phyloP scores from a whole-genome alignment of 2,329 filamentous ascomycete genomes.

The Botryosphaeria dothidea region DNA sequence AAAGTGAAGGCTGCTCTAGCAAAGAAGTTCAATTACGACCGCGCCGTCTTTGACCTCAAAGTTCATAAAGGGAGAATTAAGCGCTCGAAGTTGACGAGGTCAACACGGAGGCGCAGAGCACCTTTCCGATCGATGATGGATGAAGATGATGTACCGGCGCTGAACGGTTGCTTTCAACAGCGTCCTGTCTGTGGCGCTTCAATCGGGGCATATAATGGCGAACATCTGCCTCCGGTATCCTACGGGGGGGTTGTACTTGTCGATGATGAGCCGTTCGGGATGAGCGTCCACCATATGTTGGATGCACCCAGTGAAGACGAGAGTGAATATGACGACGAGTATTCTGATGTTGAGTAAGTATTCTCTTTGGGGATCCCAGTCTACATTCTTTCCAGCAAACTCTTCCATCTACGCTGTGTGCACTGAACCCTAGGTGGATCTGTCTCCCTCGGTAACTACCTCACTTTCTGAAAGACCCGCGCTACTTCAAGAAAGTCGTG shows the following conservation, averaged over 20 bases:
- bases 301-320: conserved; percentile 63
- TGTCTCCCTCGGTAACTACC: conserved; percentile 11
- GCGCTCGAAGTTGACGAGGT: conserved; percentile 54
- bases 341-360: conserved; percentile 17
- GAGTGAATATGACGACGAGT: conserved; percentile 41
- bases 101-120: conserved; percentile 31
- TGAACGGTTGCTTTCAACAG: conserved; percentile 77
- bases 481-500: background rate
- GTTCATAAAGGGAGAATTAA: conserved; percentile 70
- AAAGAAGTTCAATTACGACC: conserved; percentile 70
- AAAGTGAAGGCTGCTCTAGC: conserved; percentile 72
- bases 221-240: conserved; percentile 86
- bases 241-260: conserved; percentile 86
- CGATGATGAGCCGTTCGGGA: conserved; percentile 81
- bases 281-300: conserved; percentile 97
- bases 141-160: conserved; percentile 43
- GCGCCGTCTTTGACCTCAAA: conserved; percentile 64
- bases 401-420: background rate
- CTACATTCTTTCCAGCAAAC: background rate
- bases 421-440: background rate
- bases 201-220: conserved; percentile 85
- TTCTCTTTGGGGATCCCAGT: background rate
- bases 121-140: conserved; percentile 44
- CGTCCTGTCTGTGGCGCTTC: conserved; percentile 83
- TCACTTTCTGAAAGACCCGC: background rate